Conservation (phyloP, 352 stramenopile genomes). For the Peronosclerospora sorghi region DNA sequence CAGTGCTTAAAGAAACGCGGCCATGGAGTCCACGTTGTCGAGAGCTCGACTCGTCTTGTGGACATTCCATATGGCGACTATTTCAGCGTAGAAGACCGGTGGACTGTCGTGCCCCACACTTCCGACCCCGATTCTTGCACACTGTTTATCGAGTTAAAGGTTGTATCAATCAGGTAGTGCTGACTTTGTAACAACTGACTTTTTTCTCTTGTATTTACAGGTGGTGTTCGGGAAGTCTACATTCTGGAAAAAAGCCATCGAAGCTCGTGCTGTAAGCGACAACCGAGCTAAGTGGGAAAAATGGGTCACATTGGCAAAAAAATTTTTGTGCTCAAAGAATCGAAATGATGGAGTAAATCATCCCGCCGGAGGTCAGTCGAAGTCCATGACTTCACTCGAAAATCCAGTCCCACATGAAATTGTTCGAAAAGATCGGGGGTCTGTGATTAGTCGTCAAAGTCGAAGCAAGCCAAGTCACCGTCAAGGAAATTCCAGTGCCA, state of each 20-base stretch:
- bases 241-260: slow-evolving; percentile 76
- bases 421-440: slow-evolving; percentile 7
- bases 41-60: slow-evolving; percentile 66
- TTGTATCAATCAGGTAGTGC: neutral
- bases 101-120: slow-evolving; percentile 50
- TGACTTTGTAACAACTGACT: neutral
- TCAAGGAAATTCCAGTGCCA: slow-evolving; percentile 8
- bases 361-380: slow-evolving; percentile 6
- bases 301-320: slow-evolving; percentile 57
- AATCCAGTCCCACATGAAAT: slow-evolving; percentile 4
- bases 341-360: slow-evolving; percentile 4
- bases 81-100: slow-evolving; percentile 79
- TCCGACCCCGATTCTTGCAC: slow-evolving; percentile 34
- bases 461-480: slow-evolving; percentile 12
- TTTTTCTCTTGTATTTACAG: slow-evolving; percentile 9
- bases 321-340: slow-evolving; percentile 22
- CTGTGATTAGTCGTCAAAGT: slow-evolving; percentile 6
- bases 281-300: slow-evolving; percentile 63
- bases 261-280: slow-evolving; percentile 56
- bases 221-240: slow-evolving; percentile 78
- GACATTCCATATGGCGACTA: slow-evolving; percentile 84
- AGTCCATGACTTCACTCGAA: slow-evolving; percentile 14
- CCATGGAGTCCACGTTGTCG: slow-evolving; percentile 35
- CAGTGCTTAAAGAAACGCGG: slow-evolving; percentile 49
- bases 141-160: slow-evolving; percentile 71